Evolutionary conservation across 1,284 basidiomycete genomes (phyloP), one percentile per base, ranked within the genome.

Genomic region (Leccinum solheimii): DNA sequence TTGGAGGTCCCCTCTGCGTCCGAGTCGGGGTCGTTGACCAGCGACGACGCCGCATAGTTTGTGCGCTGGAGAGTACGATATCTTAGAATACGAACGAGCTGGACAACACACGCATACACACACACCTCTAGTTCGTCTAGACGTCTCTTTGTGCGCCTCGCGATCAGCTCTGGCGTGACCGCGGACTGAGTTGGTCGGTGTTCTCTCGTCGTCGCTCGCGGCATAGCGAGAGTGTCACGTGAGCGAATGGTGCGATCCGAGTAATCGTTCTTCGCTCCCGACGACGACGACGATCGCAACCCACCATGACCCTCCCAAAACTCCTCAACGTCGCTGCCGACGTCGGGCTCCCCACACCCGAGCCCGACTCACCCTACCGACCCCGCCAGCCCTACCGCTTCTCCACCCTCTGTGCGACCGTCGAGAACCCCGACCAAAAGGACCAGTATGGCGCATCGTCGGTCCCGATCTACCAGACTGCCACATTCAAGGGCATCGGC

Each of bases 391-490:
- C 90, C 0, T 92, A 93, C 77, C 82, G 85, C 34, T 92, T 95
- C 76, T 89, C 90, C 13, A 95, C 94, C 9, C 81, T 93, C 65
- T 95, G 95, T 68, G 95, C 95, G 23, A 97, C 95, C 3, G 94
- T 98, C 64, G 96, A 98, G 71, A 86, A 86, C 66, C 86, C 90
- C 0, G 83, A 84, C 64, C 91, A 92, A 78, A 95, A 97, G 77
- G 97, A 99, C 78, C 97, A 98, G 79, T 93, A 97, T 75, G 95
- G 95, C 48, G 90, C 94, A 61, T 95, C 92, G 65, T 92, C 90
- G 10, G 92, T 97, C 0, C 97, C 97, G 21, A 98, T 99, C 76
- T 99, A 99, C 79, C 96, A 98, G 80, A 92, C 94, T 1, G 90
- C 97, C 21, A 99, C 97, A 1, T 99, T 99, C 87, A 99, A 99